phyloP scores from a whole-genome alignment of 108 stramenopile species.

The Skeletonema tropicum region DNA sequence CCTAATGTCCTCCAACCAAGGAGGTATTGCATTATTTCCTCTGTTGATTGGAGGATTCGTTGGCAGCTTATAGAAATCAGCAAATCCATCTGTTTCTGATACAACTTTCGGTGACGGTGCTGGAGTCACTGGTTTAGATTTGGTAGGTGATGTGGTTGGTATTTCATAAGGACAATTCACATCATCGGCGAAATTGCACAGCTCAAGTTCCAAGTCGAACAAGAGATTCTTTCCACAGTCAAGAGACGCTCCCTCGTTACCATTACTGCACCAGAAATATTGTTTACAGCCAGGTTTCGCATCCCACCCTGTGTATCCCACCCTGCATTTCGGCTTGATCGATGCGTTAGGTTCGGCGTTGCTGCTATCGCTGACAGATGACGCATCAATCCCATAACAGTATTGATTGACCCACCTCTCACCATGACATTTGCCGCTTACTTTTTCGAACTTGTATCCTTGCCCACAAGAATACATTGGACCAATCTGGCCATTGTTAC shows the following conservation, averaged over 20 bases:
- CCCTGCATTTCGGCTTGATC: slow-evolving; percentile 14
- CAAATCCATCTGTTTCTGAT: background rate
- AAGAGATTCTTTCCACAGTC: slow-evolving; percentile 23
- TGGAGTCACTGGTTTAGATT: background rate
- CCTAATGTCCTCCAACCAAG: background rate
- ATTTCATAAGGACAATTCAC: slow-evolving; percentile 15
- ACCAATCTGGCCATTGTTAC: slow-evolving; percentile 1
- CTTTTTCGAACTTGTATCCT: slow-evolving; percentile 1
- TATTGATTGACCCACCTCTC: background rate
- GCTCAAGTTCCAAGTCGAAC: slow-evolving; percentile 25
- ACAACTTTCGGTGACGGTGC: background rate
- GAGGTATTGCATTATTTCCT: background rate
- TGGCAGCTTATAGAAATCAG: background rate
- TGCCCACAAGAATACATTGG: background rate
- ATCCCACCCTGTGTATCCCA: slow-evolving; percentile 19
- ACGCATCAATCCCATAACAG: background rate
- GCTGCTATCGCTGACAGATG: background rate
- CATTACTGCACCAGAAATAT: slow-evolving; percentile 34
- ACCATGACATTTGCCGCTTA: background rate
- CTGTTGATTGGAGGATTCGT: background rate
- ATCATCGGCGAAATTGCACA: slow-evolving; percentile 30
- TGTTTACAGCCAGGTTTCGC: slow-evolving; percentile 22
- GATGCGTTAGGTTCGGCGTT: background rate
- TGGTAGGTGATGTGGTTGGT: slow-evolving; percentile 8
- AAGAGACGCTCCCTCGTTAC: slow-evolving; percentile 13